phyloP scores from a whole-genome alignment of 805 yeast species.

The Isabelozyma rhagii region DNA sequence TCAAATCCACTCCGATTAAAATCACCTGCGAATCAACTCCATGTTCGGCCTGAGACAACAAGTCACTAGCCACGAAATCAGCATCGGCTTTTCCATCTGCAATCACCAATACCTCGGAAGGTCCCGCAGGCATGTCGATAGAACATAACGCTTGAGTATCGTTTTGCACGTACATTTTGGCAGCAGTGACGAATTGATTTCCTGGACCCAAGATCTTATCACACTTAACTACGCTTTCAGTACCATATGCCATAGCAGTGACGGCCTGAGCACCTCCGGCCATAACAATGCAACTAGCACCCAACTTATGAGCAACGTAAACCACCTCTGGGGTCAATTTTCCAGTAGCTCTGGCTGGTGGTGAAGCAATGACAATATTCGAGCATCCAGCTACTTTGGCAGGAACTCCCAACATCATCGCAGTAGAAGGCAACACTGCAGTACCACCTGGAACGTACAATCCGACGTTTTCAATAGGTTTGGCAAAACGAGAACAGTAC shows the following conservation, averaged over 20 bases:
- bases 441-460: constrained; percentile 98
- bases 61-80: constrained; percentile 94
- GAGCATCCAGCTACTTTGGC: constrained; percentile 97
- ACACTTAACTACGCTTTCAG: constrained; percentile 85
- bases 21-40: constrained; percentile 98
- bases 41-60: constrained; percentile 97
- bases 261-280: constrained; percentile 99
- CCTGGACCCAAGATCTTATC: constrained; percentile 99
- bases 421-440: constrained; percentile 96
- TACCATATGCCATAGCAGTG: constrained; percentile 98
- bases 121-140: constrained; percentile 99
- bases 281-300: constrained; percentile 83
- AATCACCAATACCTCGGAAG: constrained; percentile 94
- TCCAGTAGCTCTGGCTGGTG: constrained; percentile 88
- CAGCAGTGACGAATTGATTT: constrained; percentile 98
- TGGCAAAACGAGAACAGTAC: constrained; percentile 86
- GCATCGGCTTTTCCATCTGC: constrained; percentile 88
- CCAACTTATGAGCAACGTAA: constrained; percentile 93
- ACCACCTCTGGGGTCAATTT: constrained; percentile 94
- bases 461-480: constrained; percentile 94
- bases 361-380: constrained; percentile 89
- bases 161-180: constrained; percentile 95
- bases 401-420: constrained; percentile 97
- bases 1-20: constrained; percentile 75
- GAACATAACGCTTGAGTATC: constrained; percentile 94